These are phyloP conservation scores for Colletotrichum gigasporum DNA, from an alignment of 2,329 filamentous ascomycete species.

Conservation along the genomic window DNA sequence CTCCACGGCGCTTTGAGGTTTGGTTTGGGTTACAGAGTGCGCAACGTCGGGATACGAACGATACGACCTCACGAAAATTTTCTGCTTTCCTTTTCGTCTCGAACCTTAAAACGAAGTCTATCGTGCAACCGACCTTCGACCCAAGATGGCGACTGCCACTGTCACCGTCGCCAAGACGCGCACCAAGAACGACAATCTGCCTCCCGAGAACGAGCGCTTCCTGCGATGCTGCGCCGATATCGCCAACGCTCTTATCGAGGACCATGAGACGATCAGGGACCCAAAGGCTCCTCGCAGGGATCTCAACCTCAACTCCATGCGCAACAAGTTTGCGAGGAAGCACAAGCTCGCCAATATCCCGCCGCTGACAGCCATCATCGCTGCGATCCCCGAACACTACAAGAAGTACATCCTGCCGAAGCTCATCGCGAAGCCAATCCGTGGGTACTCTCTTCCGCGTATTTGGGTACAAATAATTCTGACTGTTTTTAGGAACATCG, in stretches of 20 bases:
- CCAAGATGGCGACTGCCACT: constrained; percentile 63
- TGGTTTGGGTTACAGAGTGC: too few species aligned
- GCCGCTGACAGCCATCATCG: constrained; percentile 94
- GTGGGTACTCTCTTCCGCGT: constrained; percentile 54
- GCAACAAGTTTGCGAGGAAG: constrained; percentile 90
- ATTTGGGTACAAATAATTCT: not conserved
- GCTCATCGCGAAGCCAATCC: constrained; percentile 95
- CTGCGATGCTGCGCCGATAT: constrained; percentile 96
- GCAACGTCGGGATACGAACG: not conserved
- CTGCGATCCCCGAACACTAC: constrained; percentile 98
- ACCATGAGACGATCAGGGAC: constrained; percentile 85
- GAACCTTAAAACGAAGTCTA: too few species aligned
- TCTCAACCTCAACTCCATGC: constrained; percentile 90
- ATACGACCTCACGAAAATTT: too few species aligned
- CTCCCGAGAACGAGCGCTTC: constrained; percentile 94
- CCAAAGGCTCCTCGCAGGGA: constrained; percentile 79
- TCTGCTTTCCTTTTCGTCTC: too few species aligned
- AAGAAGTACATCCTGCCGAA: constrained; percentile 99
- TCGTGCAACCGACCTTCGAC: not conserved
- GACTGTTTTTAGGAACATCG: constrained; percentile 72
- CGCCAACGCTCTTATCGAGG: constrained; percentile 91
- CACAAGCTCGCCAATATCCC: constrained; percentile 89
- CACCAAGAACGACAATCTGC: constrained; percentile 79
- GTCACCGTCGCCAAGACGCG: constrained; percentile 64
- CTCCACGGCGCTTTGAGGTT: not conserved